phyloP scores from a whole-genome alignment of 768 basidiomycete species.

The Cyclocybe cylindracea region DNA sequence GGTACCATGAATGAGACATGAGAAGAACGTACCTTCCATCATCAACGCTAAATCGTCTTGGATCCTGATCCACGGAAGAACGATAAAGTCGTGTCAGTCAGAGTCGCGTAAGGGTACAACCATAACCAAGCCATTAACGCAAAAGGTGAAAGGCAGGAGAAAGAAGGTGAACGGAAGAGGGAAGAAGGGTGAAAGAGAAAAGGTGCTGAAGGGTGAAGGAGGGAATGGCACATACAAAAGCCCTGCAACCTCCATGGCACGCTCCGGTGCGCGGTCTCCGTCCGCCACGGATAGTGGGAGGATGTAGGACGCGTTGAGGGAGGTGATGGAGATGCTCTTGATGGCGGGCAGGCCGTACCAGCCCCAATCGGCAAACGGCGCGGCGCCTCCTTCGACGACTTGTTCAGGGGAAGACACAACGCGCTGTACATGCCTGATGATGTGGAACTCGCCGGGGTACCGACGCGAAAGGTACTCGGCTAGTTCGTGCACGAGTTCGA shows the following conservation, averaged over 20 bases:
- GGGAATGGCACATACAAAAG: conserved; percentile 48
- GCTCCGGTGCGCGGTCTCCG: conserved; percentile 38
- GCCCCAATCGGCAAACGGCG: conserved; percentile 27
- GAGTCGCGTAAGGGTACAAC: too few relatives aligned
- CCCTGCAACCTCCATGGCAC: conserved; percentile 63
- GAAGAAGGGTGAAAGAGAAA: too few relatives aligned
- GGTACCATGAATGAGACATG: too few relatives aligned
- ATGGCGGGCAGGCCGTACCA: conserved; percentile 52
- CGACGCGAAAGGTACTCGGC: conserved; percentile 65
- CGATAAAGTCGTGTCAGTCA: too few relatives aligned
- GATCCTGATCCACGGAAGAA: conserved; percentile 30
- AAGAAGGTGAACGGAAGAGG: too few relatives aligned
- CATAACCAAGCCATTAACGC: too few relatives aligned
- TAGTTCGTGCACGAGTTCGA: conserved; percentile 69
- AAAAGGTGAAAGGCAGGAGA: too few relatives aligned
- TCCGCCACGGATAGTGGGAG: conserved; percentile 42
- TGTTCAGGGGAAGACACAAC: neutral
- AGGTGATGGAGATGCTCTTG: conserved; percentile 49
- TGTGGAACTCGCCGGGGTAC: conserved; percentile 58
- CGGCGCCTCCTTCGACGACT: neutral
- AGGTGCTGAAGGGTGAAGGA: too few relatives aligned
- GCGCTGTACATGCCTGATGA: conserved; percentile 41
- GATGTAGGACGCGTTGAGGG: conserved; percentile 49
- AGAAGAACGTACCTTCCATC: conserved; percentile 49
- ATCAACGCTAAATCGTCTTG: conserved; percentile 62